Percentiles rank a stretch among this genome's conserved stretches.
Evolutionary conservation across 192 early-diverging fungal genomes (phyloP).

Genomic region (Jimgerdemannia flammicorona): DNA sequence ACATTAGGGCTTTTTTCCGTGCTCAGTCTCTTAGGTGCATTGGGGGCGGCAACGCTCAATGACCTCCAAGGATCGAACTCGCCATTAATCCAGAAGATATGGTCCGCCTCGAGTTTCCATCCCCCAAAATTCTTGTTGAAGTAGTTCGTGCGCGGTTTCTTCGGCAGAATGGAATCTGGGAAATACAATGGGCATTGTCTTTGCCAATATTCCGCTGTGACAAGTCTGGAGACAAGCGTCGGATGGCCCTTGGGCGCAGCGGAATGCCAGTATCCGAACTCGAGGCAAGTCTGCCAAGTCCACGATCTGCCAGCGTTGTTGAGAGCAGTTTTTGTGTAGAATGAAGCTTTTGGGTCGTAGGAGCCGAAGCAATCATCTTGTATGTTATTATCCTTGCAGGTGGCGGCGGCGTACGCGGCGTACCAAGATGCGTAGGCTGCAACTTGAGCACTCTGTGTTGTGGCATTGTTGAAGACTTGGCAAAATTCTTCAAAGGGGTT

Average conservation of each 20-base stretch:
- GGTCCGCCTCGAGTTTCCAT: slow-evolving; percentile 28
- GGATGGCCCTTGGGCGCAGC: slow-evolving; percentile 25
- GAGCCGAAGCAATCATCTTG: slow-evolving; percentile 17
- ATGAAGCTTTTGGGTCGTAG: slow-evolving; percentile 8
- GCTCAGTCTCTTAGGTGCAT: slow-evolving; percentile 5
- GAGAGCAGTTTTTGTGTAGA: slow-evolving; percentile 1
- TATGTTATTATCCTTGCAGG: background rate
- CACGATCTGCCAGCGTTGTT: slow-evolving; percentile 10
- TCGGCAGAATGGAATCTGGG: slow-evolving; percentile 16
- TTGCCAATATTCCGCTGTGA: slow-evolving; percentile 13
- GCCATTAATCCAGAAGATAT: slow-evolving; percentile 64
- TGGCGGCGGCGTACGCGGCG: background rate
- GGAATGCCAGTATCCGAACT: slow-evolving; percentile 67
- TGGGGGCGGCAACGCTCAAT: slow-evolving; percentile 34
- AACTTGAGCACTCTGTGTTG: background rate
- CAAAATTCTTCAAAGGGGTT: background rate
- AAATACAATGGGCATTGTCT: slow-evolving; percentile 6
- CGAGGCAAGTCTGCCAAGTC: slow-evolving; percentile 66
- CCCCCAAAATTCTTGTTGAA: background rate
- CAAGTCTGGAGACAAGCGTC: slow-evolving; percentile 37
- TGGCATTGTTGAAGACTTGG: background rate
- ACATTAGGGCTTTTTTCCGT: background rate
- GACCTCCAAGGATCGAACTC: slow-evolving; percentile 61
- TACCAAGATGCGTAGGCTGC: background rate
- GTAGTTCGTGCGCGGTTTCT: slow-evolving; percentile 4